Conservation (phyloP, 176 grass and related monocot genomes). For the Tillandsia fasciculata region DNA sequence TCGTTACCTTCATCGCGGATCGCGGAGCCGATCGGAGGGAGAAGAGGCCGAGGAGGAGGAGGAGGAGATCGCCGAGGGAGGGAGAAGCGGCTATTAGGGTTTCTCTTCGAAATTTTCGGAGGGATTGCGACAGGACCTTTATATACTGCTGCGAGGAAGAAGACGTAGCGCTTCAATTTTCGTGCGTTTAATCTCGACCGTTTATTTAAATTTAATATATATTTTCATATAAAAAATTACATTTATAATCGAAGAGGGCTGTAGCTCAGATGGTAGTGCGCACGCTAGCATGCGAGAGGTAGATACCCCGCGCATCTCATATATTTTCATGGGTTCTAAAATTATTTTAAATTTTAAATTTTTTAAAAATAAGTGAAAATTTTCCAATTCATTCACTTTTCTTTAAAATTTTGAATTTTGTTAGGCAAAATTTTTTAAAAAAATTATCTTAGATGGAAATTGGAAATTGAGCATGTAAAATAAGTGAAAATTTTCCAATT, state of each 20-base stretch:
- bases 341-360: no score
- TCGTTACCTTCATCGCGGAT: neutral
- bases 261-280: slow-evolving; percentile 99
- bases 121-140: neutral
- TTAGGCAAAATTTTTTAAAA: no score
- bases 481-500: no score
- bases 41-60: no score
- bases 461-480: no score
- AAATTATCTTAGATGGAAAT: no score
- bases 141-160: neutral
- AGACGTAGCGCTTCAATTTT: neutral
- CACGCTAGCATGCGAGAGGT: slow-evolving; percentile 98
- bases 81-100: neutral
- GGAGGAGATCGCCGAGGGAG: neutral
- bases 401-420: no score
- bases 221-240: no score
- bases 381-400: no score
- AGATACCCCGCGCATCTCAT: slow-evolving; percentile 76
- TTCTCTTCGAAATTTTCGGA: neutral
- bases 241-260: slow-evolving; percentile 22
- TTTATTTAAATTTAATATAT: neutral
- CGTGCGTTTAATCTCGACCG: neutral
- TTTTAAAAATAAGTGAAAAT: no score
- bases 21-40: neutral
- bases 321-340: no score